Percentiles rank a stretch among this genome's conserved stretches.
Conservation (phyloP, 768 basidiomycete species). For the Asterophora parasitica region DNA sequence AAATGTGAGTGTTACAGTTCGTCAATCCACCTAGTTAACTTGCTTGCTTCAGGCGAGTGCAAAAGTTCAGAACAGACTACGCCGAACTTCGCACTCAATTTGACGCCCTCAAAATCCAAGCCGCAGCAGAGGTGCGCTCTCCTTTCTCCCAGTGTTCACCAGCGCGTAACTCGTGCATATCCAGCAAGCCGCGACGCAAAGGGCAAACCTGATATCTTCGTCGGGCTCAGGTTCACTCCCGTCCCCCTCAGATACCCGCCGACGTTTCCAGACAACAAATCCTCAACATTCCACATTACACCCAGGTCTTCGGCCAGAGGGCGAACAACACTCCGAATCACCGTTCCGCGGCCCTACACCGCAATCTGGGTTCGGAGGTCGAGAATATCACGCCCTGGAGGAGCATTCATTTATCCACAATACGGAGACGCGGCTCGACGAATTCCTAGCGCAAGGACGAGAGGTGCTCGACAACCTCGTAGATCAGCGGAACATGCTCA, state of each 20-base stretch:
- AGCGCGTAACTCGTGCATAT: not conserved
- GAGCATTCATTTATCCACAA: slow-evolving; percentile 89
- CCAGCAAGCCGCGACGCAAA: slow-evolving; percentile 56
- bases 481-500: slow-evolving; percentile 89
- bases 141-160: not conserved
- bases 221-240: slow-evolving; percentile 34
- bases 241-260: slow-evolving; percentile 56
- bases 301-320: slow-evolving; percentile 44
- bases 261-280: slow-evolving; percentile 53
- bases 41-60: slow-evolving; percentile 64
- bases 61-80: slow-evolving; percentile 88
- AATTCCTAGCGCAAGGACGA: slow-evolving; percentile 87
- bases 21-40: not conserved
- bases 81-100: slow-evolving; percentile 78
- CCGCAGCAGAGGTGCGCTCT: slow-evolving; percentile 38
- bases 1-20: slow-evolving; percentile 51
- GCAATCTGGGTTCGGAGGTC: slow-evolving; percentile 45
- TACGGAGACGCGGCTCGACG: slow-evolving; percentile 78
- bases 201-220: slow-evolving; percentile 59
- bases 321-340: slow-evolving; percentile 65
- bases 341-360: slow-evolving; percentile 70
- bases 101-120: slow-evolving; percentile 68
- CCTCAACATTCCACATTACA: slow-evolving; percentile 48
- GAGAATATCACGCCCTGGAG: slow-evolving; percentile 76
- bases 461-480: slow-evolving; percentile 89